Conservation (phyloP, 495 filamentous ascomycete species). For the Jackrogersella minutella region DNA sequence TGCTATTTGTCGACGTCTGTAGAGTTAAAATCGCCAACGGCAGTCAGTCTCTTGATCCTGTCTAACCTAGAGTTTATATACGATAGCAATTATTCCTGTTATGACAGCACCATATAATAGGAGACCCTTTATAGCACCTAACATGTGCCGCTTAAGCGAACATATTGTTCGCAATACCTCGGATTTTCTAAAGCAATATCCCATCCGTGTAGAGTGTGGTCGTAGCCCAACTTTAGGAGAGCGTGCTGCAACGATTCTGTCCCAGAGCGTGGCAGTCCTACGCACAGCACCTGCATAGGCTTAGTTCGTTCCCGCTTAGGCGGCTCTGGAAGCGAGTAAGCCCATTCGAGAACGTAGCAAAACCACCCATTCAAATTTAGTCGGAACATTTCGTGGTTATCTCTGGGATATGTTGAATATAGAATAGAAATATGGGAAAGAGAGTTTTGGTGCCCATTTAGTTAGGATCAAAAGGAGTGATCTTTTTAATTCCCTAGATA, state of each 20-base stretch:
- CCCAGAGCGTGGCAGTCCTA: slow-evolving; percentile 68
- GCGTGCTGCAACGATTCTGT: slow-evolving; percentile 70
- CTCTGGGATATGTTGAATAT: not conserved
- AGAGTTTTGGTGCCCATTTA: too few relatives aligned
- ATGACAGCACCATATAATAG: too few relatives aligned
- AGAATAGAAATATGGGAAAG: too few relatives aligned
- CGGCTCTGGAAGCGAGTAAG: slow-evolving; percentile 32
- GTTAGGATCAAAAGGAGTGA: too few relatives aligned
- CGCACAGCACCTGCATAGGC: slow-evolving; percentile 70
- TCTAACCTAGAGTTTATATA: too few relatives aligned
- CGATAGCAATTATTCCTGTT: too few relatives aligned
- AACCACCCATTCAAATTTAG: slow-evolving; percentile 29
- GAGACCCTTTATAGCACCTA: slow-evolving; percentile 8
- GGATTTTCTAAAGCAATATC: slow-evolving; percentile 68
- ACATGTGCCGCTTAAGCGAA: too few relatives aligned
- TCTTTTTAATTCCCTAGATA: too few relatives aligned
- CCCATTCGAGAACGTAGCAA: slow-evolving; percentile 42
- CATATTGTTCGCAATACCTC: slow-evolving; percentile 63
- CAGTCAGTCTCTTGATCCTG: too few relatives aligned
- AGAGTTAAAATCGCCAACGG: too few relatives aligned
- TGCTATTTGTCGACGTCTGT: too few relatives aligned
- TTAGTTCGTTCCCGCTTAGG: slow-evolving; percentile 56
- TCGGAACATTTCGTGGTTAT: too few relatives aligned
- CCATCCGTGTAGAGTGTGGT: slow-evolving; percentile 73
- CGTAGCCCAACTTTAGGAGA: slow-evolving; percentile 66